A percentile compares a stretch with the other conserved stretches of the same genome.
Evolutionary conservation across 768 basidiomycete species (phyloP).

Genomic region (Sutorius australiensis): DNA sequence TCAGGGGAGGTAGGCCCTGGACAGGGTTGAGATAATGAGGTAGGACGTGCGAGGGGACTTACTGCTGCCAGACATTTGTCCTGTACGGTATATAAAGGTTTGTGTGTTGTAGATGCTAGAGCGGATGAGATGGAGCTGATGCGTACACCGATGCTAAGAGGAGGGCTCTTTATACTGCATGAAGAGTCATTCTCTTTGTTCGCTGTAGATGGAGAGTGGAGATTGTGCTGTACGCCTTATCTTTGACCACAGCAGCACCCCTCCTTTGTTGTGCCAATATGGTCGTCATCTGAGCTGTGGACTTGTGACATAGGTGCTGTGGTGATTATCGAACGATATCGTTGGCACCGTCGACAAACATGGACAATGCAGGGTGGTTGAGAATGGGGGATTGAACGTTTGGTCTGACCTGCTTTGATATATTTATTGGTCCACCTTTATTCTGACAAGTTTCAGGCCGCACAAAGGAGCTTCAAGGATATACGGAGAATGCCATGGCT

Average conservation of each 20-base stretch:
- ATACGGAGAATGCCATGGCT: neutral
- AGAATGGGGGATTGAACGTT: neutral
- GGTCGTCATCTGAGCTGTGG: neutral
- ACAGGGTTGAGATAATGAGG: neutral
- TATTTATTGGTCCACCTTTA: neutral
- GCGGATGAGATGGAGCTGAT: neutral
- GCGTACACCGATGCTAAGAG: neutral
- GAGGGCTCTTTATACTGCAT: conserved; percentile 6
- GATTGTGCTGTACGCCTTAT: neutral
- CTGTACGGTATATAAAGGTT: neutral
- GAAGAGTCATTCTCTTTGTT: conserved; percentile 1
- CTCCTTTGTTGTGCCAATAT: conserved; percentile 2
- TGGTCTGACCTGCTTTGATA: neutral
- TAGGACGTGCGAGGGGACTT: neutral
- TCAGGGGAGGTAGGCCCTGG: neutral
- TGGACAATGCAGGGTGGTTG: neutral
- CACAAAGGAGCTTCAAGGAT: neutral
- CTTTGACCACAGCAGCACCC: neutral
- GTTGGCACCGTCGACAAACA: neutral
- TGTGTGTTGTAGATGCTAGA: neutral
- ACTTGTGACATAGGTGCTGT: neutral
- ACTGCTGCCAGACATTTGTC: conserved; percentile 3
- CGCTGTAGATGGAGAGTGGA: neutral
- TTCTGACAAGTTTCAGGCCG: neutral
- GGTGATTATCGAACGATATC: neutral